Evolutionary conservation across 768 basidiomycete species (phyloP), one percentile per base, ranked within the genome.

Genomic region (Lenzites betulinus): DNA sequence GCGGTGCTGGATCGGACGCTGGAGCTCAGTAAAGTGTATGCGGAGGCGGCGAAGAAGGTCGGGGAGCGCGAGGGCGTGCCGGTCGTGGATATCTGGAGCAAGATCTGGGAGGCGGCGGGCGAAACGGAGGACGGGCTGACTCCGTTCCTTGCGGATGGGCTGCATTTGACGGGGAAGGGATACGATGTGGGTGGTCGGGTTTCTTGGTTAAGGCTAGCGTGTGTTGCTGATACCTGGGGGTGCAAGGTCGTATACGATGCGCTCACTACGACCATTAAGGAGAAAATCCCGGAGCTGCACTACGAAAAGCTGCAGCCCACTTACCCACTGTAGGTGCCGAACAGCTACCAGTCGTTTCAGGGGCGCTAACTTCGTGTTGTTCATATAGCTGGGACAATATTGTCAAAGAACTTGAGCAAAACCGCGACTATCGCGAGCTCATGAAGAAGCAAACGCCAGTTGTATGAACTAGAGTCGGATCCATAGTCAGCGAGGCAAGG

Each of bases 101-200:
- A 70, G 13, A 65, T 96, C 16, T 92, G 87, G 81, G 78, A 87
- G n/a, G 85, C 80, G 7, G 85, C 88, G 15, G 90, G 85, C 0
- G 73, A 81, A 60, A 76, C 84, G 3, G 85, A 88, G 70, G 70
- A 73, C 25, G 76, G 75, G 1, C 74, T 92, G 41, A 76, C 73
- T 22, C 73, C 66, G 46, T 88, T 80, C 69, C 71, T 92, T 48
- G 72, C 67, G 36, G 95, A 97, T 69, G 95, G 95, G 1, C 74
- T 97, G 51, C 95, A 97, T 73, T 74, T 93, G 67, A 92, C 82
- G 55, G 77, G 71, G n/a, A 80, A 75, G 1, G 95, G 92, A 22
- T 95, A 95, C 65, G 69, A 79, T 71, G 90, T 92, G 66, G 66
- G 85, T 69, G 26, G 57, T 36, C 22, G 9, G 22, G 25, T 46